Conservation (phyloP, 495 filamentous ascomycete species). For the Penicillium lividum region DNA sequence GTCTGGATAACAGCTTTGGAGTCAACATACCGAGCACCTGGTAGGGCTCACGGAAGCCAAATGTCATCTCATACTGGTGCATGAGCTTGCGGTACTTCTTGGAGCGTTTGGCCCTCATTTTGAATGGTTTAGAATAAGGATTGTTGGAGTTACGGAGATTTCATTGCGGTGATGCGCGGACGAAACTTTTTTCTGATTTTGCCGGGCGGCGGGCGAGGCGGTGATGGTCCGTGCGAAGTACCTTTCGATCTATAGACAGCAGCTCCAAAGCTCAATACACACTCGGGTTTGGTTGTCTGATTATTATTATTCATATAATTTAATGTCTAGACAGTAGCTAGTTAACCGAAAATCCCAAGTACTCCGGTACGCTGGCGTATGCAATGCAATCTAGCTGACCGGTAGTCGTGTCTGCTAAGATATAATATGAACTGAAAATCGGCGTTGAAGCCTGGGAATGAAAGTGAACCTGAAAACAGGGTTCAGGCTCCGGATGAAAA, state of each 20-base stretch:
- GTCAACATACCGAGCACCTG: slow-evolving; percentile 71
- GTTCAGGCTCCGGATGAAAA: background rate
- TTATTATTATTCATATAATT: background rate
- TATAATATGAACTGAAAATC: background rate
- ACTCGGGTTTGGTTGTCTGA: background rate
- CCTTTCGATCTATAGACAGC: background rate
- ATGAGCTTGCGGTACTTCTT: slow-evolving; percentile 98
- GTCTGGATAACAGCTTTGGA: background rate
- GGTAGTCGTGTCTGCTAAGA: background rate
- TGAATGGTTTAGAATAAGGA: slow-evolving; percentile 26
- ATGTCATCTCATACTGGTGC: slow-evolving; percentile 80
- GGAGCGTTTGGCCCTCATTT: slow-evolving; percentile 86
- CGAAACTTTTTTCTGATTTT: slow-evolving; percentile 47
- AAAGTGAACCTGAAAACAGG: background rate
- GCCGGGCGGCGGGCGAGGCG: slow-evolving; percentile 39
- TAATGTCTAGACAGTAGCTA: background rate
- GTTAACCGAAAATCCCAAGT: background rate
- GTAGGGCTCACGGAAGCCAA: slow-evolving; percentile 89
- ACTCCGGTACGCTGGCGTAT: background rate
- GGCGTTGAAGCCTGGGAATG: background rate
- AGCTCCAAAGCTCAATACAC: no score
- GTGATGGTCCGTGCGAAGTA: slow-evolving; percentile 32
- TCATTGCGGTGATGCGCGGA: slow-evolving; percentile 18
- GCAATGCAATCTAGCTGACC: background rate
- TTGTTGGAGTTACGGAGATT: slow-evolving; percentile 16